Base-by-base conservation (phyloP, 1,284 basidiomycete species). In the Fomitopsis betulina region DNA sequence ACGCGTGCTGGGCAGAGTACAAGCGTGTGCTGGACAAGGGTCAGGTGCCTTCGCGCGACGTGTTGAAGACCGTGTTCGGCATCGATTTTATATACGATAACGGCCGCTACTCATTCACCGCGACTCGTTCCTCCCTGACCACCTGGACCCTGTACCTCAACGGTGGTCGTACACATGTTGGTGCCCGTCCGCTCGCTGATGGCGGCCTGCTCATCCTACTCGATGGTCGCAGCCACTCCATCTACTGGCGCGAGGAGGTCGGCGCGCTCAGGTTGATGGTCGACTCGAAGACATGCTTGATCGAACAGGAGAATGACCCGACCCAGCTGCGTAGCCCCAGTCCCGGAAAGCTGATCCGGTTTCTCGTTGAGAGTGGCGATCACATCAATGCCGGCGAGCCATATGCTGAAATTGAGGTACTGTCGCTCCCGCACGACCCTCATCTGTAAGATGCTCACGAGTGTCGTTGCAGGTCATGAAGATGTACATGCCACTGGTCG, bases 271-370 rank as follows among this genome's bases (percentile, higher is more conserved):
- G 97, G 58, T 74, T 99, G 63, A 96, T 96, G 86, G 86, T 99
- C 63, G 95, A 98, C 74, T 85, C 94, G 62, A 97, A 98, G 82
- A 99, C 97, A 30, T 97, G 95, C 74, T 82, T 98, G 74, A 96
- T 99, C 67, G 97, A 98, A 76, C 96, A 99, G 76, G 97, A 99
- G 83, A 98, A 98, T 68, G 97, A 99, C 72, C 97, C 97, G 6
- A 99, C 97, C 17, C 96, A 99, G 75, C 81, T 99, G 58, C 84
- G 96, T 68, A 95, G 92, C 69, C 97, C 97, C 12, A 94, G 91
- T 75, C 97, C 97, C 25, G 97, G 97, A 54, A 99, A 99, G 78
- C 85, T 99, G 52, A 86, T 99, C 58, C 85, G 96, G 55, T 96
- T 91, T 80, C 85, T 99, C 62, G 89, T 99, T 63, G 96, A 99